phyloP scores from a whole-genome alignment of 805 yeast genomes.

The Saccharomyces kudriavzevii region DNA sequence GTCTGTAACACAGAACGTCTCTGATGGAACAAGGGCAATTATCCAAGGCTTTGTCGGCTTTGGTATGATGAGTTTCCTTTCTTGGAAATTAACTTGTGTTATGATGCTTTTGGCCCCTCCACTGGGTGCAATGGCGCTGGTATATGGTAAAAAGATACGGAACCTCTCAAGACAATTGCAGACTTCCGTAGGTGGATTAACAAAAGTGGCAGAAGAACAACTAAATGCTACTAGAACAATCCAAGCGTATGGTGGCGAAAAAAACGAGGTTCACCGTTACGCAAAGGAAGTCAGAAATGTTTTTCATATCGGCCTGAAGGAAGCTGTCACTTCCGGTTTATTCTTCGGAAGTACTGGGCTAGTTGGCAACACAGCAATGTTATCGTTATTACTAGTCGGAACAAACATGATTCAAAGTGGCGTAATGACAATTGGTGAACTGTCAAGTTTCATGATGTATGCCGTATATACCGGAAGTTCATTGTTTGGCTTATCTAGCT shows the following conservation, averaged over 20 bases:
- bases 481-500: slow-evolving; percentile 81
- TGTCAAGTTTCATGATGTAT: slow-evolving; percentile 90
- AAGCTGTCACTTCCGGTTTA: slow-evolving; percentile 69
- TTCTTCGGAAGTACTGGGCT: slow-evolving; percentile 76
- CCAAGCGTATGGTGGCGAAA: slow-evolving; percentile 84
- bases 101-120: slow-evolving; percentile 82
- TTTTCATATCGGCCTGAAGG: slow-evolving; percentile 63
- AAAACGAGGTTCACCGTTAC: slow-evolving; percentile 65
- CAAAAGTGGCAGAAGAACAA: slow-evolving; percentile 89
- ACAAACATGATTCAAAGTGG: slow-evolving; percentile 75
- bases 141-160: slow-evolving; percentile 76
- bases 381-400: slow-evolving; percentile 74
- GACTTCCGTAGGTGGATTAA: slow-evolving; percentile 73
- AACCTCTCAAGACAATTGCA: slow-evolving; percentile 68
- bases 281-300: slow-evolving; percentile 59
- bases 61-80: slow-evolving; percentile 84
- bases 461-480: slow-evolving; percentile 92
- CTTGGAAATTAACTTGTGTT: slow-evolving; percentile 72
- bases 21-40: slow-evolving; percentile 83
- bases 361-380: slow-evolving; percentile 70
- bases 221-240: slow-evolving; percentile 78
- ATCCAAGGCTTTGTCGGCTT: slow-evolving; percentile 81
- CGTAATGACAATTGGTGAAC: slow-evolving; percentile 73
- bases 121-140: slow-evolving; percentile 63
- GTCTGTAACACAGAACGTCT: slow-evolving; percentile 78